These are phyloP conservation scores for Halophytophthora polymorphica DNA, from an alignment of 352 stramenopile species.

Conservation along the genomic window DNA sequence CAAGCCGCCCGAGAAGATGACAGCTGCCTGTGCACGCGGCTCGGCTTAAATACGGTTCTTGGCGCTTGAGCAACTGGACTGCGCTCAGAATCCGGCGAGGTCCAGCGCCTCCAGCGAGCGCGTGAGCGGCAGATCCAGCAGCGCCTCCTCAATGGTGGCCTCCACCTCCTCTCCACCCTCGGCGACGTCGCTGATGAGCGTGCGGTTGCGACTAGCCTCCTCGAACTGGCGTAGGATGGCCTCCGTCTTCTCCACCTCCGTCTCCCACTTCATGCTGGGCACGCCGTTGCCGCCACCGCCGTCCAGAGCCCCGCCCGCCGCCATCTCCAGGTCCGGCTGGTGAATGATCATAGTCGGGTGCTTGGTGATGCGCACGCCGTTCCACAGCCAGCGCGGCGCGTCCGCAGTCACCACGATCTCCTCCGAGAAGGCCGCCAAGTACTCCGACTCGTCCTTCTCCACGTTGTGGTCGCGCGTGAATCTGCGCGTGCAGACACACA, in stretches of 20 bases:
- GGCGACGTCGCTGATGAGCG: slow-evolving; percentile 39
- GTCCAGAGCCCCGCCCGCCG: slow-evolving; percentile 31
- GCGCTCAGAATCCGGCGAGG: slow-evolving; percentile 56
- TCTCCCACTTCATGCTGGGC: slow-evolving; percentile 66
- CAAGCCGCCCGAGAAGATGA: no score
- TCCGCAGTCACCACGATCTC: slow-evolving; percentile 78
- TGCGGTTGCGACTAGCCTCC: slow-evolving; percentile 65
- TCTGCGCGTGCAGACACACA: slow-evolving; percentile 14
- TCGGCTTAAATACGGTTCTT: not conserved
- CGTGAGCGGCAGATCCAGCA: slow-evolving; percentile 66
- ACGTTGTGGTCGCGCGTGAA: slow-evolving; percentile 85
- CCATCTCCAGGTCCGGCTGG: slow-evolving; percentile 63
- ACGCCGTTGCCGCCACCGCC: slow-evolving; percentile 28
- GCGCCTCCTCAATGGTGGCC: slow-evolving; percentile 55
- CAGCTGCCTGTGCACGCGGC: not conserved
- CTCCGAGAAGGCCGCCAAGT: slow-evolving; percentile 74
- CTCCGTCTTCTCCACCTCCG: slow-evolving; percentile 77
- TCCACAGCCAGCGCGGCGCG: slow-evolving; percentile 82
- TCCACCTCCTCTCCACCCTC: slow-evolving; percentile 60
- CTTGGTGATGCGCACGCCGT: slow-evolving; percentile 76
- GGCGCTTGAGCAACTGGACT: slow-evolving; percentile 5
- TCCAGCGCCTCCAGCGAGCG: slow-evolving; percentile 77
- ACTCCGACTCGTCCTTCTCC: slow-evolving; percentile 87
- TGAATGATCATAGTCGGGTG: slow-evolving; percentile 87
- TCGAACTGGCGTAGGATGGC: slow-evolving; percentile 81